These are phyloP conservation scores for Mycena belliarum DNA, from an alignment of 768 basidiomycete genomes.

Conservation along the genomic window DNA sequence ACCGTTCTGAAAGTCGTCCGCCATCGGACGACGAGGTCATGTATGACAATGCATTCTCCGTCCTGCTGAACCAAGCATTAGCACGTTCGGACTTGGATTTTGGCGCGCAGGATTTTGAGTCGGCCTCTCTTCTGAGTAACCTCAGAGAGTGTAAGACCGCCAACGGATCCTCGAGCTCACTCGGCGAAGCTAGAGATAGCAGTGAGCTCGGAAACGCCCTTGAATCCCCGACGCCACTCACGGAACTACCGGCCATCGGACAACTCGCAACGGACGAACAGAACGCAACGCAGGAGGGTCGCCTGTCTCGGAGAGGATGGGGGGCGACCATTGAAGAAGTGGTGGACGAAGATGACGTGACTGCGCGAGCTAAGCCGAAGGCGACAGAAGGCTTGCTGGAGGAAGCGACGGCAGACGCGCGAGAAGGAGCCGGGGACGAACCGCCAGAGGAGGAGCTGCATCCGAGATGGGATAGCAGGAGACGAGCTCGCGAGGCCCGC, in stretches of 20 bases:
- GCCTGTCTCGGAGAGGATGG: too few relatives aligned
- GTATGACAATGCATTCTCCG: not conserved
- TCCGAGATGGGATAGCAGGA: not conserved
- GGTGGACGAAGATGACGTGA: not conserved
- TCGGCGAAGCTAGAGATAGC: too few relatives aligned
- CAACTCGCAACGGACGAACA: too few relatives aligned
- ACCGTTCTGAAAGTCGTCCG: not conserved
- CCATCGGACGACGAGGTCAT: conserved; percentile 1
- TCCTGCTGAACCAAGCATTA: not conserved
- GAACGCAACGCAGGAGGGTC: too few relatives aligned
- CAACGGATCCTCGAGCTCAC: too few relatives aligned
- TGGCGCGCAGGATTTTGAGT: not conserved
- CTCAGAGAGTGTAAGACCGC: conserved; percentile 2
- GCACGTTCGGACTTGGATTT: not conserved
- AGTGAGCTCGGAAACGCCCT: too few relatives aligned
- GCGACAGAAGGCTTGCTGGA: not conserved
- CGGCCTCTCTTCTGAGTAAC: not conserved
- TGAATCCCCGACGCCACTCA: too few relatives aligned
- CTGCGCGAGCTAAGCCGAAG: not conserved
- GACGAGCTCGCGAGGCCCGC: not conserved
- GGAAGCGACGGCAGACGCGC: not conserved
- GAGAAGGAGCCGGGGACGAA: not conserved
- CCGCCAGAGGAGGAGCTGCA: too few relatives aligned
- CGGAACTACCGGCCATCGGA: too few relatives aligned
- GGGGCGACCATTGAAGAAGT: not conserved